These are phyloP conservation scores for Pulveroboletus frians DNA, from an alignment of 768 basidiomycete genomes.

Conservation along the genomic window DNA sequence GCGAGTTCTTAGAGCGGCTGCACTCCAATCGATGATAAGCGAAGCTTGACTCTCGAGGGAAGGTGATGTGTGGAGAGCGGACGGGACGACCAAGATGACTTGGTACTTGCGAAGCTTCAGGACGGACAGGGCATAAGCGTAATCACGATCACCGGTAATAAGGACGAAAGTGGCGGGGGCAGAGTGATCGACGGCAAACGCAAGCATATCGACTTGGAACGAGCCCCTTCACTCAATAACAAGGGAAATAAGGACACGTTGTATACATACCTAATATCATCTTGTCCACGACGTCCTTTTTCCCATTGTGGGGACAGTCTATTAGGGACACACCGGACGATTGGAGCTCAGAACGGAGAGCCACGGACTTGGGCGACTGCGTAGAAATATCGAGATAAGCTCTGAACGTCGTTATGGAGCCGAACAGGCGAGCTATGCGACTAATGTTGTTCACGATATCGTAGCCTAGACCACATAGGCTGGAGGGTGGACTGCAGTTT, in stretches of 20 bases:
- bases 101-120: constrained; percentile 50
- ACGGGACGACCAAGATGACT: constrained; percentile 46
- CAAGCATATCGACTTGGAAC: constrained; percentile 57
- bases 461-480: constrained; percentile 34
- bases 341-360: constrained; percentile 39
- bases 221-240: constrained; percentile 2
- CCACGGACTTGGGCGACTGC: constrained; percentile 30
- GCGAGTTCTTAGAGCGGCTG: constrained; percentile 34
- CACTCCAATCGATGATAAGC: constrained; percentile 46
- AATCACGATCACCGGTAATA: constrained; percentile 64
- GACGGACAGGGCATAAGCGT: constrained; percentile 57
- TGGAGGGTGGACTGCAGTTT: constrained; percentile 30
- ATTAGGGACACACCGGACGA: constrained; percentile 40
- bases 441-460: constrained; percentile 41
- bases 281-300: constrained; percentile 40
- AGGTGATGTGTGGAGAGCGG: constrained; percentile 33
- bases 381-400: constrained; percentile 49
- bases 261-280: constrained; percentile 39
- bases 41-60: constrained; percentile 55
- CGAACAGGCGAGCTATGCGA: constrained; percentile 42
- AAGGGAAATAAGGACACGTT: background rate
- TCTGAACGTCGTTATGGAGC: constrained; percentile 45
- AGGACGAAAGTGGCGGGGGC: constrained; percentile 52
- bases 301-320: constrained; percentile 32
- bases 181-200: constrained; percentile 58